Percentiles rank a stretch among this genome's conserved stretches.
These are phyloP conservation scores for Colletotrichum sp. DNA, from an alignment of 2,329 filamentous ascomycete species.

Conservation along the genomic window DNA sequence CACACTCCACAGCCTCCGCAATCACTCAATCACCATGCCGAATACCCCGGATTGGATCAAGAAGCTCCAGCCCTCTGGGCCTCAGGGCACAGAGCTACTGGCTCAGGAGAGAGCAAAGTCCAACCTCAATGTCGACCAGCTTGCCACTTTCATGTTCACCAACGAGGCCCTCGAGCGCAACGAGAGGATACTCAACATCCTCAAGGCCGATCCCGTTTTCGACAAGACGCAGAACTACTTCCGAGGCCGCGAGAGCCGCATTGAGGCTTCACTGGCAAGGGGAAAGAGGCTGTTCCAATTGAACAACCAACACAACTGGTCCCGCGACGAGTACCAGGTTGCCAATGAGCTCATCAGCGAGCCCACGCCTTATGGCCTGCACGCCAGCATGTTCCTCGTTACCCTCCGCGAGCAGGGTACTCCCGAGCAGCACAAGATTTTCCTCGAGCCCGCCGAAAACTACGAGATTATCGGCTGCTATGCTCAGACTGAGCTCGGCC, in stretches of 20 bases:
- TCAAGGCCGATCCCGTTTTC: conserved; percentile 72
- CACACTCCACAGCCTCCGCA: neutral
- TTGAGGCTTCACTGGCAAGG: conserved; percentile 71
- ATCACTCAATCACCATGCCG: conserved; percentile 3
- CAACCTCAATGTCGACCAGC: conserved; percentile 68
- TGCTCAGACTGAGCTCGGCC: conserved; percentile 80
- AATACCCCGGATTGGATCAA: conserved; percentile 25
- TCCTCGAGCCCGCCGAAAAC: conserved; percentile 69
- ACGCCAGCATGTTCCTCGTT: conserved; percentile 56
- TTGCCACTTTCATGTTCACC: conserved; percentile 73
- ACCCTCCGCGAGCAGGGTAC: conserved; percentile 75
- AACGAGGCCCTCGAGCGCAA: conserved; percentile 66
- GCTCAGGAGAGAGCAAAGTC: conserved; percentile 70
- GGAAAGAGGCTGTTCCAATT: conserved; percentile 74
- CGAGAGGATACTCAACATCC: conserved; percentile 63
- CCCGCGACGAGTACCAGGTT: conserved; percentile 62
- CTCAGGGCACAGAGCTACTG: conserved; percentile 73
- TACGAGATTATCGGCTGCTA: conserved; percentile 82
- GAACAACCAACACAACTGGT: conserved; percentile 71
- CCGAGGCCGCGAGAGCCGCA: conserved; percentile 69
- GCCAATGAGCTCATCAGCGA: conserved; percentile 75
- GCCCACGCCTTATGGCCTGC: conserved; percentile 75
- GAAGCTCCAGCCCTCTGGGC: conserved; percentile 49
- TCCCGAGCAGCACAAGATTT: conserved; percentile 74
- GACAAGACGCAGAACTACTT: conserved; percentile 83